Percentiles rank a stretch among this genome's conserved stretches.
Evolutionary conservation across 495 filamentous ascomycete species (phyloP).

Genomic region (Penicillium soppii): DNA sequence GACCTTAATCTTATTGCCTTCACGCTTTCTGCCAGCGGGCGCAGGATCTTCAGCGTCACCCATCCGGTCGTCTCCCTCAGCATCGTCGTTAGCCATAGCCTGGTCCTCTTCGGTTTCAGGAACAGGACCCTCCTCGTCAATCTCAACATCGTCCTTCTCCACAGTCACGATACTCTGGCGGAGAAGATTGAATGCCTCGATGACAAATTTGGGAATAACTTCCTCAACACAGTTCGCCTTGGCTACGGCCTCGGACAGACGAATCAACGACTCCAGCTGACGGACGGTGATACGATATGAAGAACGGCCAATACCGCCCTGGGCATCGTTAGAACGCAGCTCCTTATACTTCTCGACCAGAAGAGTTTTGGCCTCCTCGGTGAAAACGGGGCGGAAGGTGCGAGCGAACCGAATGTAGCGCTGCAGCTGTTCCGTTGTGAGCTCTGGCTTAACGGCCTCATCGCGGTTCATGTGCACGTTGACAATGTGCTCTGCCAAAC

Average conservation of each 20-base stretch:
- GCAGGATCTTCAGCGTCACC: slow-evolving; percentile 41
- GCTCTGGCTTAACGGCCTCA: slow-evolving; percentile 84
- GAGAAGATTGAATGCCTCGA: slow-evolving; percentile 86
- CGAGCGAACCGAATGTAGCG: slow-evolving; percentile 95
- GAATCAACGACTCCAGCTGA: slow-evolving; percentile 93
- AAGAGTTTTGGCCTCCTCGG: slow-evolving; percentile 75
- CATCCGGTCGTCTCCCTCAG: slow-evolving; percentile 73
- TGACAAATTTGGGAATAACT: slow-evolving; percentile 78
- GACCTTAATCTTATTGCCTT: slow-evolving; percentile 75
- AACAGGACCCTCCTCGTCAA: slow-evolving; percentile 73
- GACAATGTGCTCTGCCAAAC: slow-evolving; percentile 92
- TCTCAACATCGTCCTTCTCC: slow-evolving; percentile 96
- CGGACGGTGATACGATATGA: slow-evolving; percentile 96
- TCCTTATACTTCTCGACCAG: slow-evolving; percentile 96
- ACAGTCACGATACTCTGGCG: slow-evolving; percentile 95
- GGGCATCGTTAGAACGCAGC: slow-evolving; percentile 87
- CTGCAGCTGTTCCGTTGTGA: slow-evolving; percentile 95
- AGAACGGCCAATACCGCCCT: slow-evolving; percentile 89
- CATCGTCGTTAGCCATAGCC: slow-evolving; percentile 50
- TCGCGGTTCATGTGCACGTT: slow-evolving; percentile 90
- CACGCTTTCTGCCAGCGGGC: slow-evolving; percentile 36
- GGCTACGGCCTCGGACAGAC: slow-evolving; percentile 91
- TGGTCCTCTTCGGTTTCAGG: slow-evolving; percentile 32
- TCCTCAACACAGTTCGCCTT: slow-evolving; percentile 97
- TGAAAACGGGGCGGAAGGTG: slow-evolving; percentile 93